Evolutionary conservation across 306 rosid genomes (phyloP).

Genomic region (Prunus mongolica): DNA sequence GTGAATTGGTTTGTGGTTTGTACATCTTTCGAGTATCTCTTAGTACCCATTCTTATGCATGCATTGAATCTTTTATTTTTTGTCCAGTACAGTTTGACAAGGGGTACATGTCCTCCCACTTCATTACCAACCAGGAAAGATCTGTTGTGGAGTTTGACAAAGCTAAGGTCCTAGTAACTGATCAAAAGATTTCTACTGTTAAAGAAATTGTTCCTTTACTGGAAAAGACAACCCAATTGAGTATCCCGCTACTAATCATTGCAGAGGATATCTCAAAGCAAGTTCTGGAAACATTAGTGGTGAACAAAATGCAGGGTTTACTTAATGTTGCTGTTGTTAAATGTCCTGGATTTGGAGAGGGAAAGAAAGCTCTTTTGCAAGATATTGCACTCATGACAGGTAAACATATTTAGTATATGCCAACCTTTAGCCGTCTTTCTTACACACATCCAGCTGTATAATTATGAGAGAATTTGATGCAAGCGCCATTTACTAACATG

Average conservation of each 20-base stretch:
- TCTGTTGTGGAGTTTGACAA: conserved; percentile 80
- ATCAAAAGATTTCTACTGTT: conserved; percentile 74
- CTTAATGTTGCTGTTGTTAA: conserved; percentile 79
- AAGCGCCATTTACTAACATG: not conserved
- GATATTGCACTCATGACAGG: conserved; percentile 98
- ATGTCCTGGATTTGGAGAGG: conserved; percentile 82
- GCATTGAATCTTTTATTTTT: conserved; percentile 10
- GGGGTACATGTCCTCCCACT: conserved; percentile 91
- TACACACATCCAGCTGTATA: not conserved
- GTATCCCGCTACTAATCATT: conserved; percentile 81
- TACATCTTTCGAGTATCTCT: not conserved
- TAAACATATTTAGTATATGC: conserved; percentile 27
- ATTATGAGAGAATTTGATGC: not conserved
- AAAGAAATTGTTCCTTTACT: conserved; percentile 77
- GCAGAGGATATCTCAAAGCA: conserved; percentile 76
- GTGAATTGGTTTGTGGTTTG: not conserved
- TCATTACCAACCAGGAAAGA: conserved; percentile 85
- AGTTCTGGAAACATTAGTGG: conserved; percentile 77
- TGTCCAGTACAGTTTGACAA: conserved; percentile 65
- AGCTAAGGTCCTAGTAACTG: conserved; percentile 88
- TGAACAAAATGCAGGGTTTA: conserved; percentile 86
- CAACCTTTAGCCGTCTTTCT: not conserved
- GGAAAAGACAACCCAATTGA: conserved; percentile 85
- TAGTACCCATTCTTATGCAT: not conserved
- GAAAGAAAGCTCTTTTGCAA: conserved; percentile 83